Evolutionary conservation across 768 basidiomycete genomes (phyloP).

Genomic region (Chalciporus piperatus): DNA sequence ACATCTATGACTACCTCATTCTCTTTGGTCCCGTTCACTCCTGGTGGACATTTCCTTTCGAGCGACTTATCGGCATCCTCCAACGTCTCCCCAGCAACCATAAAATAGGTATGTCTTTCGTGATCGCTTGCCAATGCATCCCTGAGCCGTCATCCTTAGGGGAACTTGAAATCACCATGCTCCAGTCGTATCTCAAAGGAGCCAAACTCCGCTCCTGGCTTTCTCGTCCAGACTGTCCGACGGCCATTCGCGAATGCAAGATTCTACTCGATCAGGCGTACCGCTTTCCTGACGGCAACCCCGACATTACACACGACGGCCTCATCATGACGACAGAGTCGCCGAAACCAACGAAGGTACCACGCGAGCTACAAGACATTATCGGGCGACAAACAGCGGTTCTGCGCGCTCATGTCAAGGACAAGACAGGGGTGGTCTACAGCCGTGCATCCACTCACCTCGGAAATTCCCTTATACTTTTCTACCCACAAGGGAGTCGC

Average conservation of each 20-base stretch:
- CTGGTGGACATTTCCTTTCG: constrained; percentile 29
- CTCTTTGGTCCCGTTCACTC: constrained; percentile 38
- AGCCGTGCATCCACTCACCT: constrained; percentile 6
- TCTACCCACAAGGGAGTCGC: constrained; percentile 4
- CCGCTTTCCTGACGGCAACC: background rate
- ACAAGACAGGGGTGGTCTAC: constrained; percentile 1
- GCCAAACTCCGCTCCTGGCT: constrained; percentile 17
- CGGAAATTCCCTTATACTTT: constrained; percentile 12
- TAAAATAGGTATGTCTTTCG: constrained; percentile 35
- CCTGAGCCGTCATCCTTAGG: background rate
- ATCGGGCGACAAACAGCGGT: background rate
- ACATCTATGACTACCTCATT: constrained; percentile 31
- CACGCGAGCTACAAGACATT: background rate
- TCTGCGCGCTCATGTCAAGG: background rate
- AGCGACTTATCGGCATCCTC: constrained; percentile 22
- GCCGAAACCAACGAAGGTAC: background rate
- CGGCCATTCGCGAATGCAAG: constrained; percentile 15
- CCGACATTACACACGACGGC: too few species aligned
- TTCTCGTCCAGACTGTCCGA: constrained; percentile 14
- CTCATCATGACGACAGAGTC: background rate
- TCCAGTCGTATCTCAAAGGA: constrained; percentile 13
- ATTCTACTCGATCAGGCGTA: constrained; percentile 17
- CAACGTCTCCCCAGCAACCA: constrained; percentile 24
- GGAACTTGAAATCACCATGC: constrained; percentile 10
- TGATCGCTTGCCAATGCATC: background rate